phyloP scores from a whole-genome alignment of 2,329 filamentous ascomycete species.

The Verticillium klebahnii region DNA sequence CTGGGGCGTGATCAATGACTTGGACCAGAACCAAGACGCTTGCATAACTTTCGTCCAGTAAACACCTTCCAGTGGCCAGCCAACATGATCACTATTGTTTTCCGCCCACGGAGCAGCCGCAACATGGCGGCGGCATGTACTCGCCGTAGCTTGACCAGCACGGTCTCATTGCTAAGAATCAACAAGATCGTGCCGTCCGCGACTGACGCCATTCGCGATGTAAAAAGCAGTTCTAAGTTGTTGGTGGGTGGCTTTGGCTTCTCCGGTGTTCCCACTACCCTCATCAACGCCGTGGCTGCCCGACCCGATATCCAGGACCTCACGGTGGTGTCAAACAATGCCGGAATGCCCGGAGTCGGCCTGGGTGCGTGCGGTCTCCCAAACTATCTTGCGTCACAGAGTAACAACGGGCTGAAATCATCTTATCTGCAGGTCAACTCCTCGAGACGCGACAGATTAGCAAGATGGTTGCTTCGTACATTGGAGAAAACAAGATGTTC shows the following conservation, averaged over 20 bases:
- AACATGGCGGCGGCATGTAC: not conserved
- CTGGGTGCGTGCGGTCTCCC: constrained; percentile 42
- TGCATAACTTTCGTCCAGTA: too few relatives aligned
- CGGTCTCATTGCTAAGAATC: constrained; percentile 35
- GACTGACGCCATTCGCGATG: constrained; percentile 66
- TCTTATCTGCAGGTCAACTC: constrained; percentile 42
- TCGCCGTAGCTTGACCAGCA: not conserved
- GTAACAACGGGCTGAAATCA: not conserved
- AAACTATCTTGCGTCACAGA: not conserved
- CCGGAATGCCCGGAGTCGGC: constrained; percentile 76
- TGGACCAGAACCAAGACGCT: too few relatives aligned
- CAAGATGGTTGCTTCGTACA: constrained; percentile 92
- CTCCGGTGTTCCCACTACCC: constrained; percentile 75
- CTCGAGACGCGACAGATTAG: constrained; percentile 78
- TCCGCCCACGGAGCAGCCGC: not conserved
- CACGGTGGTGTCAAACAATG: constrained; percentile 92
- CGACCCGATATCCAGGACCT: constrained; percentile 69
- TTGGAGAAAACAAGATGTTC: constrained; percentile 92
- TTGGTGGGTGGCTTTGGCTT: constrained; percentile 81
- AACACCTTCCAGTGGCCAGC: too few relatives aligned
- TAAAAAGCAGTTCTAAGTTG: constrained; percentile 72
- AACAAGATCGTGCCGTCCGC: constrained; percentile 71
- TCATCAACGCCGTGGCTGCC: constrained; percentile 67
- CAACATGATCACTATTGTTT: too few relatives aligned
- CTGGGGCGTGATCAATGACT: too few relatives aligned